These are phyloP conservation scores for Panicum hallii DNA, from an alignment of 202 grass and related monocot genomes.

Conservation along the genomic window DNA sequence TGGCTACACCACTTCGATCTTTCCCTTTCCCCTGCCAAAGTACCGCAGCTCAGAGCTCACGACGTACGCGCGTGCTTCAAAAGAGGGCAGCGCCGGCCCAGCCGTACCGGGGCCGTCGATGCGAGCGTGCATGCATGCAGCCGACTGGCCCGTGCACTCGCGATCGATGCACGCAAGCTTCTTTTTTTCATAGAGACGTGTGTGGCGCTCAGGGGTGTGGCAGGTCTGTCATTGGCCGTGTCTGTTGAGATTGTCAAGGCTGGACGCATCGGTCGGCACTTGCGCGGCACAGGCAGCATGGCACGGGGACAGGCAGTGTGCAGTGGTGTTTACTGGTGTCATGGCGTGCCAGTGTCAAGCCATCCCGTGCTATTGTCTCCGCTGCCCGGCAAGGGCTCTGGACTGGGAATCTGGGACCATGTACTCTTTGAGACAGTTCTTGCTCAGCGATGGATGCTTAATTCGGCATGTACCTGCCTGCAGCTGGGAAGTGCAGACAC, in stretches of 20 bases:
- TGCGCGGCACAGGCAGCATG: slow-evolving; percentile 28
- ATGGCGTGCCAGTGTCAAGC: slow-evolving; percentile 12
- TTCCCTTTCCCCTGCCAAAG: slow-evolving; percentile 30
- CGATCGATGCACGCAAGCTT: slow-evolving; percentile 11
- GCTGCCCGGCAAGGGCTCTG: neutral
- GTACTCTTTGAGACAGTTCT: neutral
- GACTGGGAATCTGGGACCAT: neutral
- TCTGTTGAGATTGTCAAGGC: slow-evolving; percentile 15
- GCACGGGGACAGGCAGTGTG: neutral
- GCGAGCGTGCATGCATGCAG: slow-evolving; percentile 2
- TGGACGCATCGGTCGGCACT: slow-evolving; percentile 37
- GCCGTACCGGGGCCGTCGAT: neutral
- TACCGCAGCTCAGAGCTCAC: neutral
- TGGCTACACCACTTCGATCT: neutral
- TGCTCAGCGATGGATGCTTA: slow-evolving; percentile 13
- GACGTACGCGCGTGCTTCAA: slow-evolving; percentile 42
- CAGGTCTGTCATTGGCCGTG: slow-evolving; percentile 15
- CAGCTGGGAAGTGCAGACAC: neutral
- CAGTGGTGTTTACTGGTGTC: neutral
- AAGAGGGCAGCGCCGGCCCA: neutral
- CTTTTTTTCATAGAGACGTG: slow-evolving; percentile 1
- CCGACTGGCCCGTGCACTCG: slow-evolving; percentile 1
- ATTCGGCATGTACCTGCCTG: neutral
- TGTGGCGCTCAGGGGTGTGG: neutral
- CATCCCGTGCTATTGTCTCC: neutral